phyloP scores from a whole-genome alignment of 2,329 filamentous ascomycete species.

The Hirsutella minnesotensis region DNA sequence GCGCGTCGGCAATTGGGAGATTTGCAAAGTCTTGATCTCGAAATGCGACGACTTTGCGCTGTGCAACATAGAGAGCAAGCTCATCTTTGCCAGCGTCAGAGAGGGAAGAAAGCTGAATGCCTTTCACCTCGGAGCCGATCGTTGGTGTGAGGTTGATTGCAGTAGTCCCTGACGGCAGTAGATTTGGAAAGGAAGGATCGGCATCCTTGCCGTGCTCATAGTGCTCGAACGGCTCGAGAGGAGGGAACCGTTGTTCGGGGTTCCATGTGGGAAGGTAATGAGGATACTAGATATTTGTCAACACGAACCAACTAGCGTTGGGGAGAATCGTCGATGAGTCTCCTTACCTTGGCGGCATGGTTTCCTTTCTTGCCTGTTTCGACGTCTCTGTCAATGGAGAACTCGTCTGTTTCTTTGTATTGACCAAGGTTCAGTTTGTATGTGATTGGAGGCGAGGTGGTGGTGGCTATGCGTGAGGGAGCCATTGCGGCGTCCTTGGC shows the following conservation, averaged over 20 bases:
- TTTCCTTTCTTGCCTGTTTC: constrained; percentile 16
- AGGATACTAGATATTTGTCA: constrained; percentile 37
- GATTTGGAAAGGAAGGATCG: constrained; percentile 55
- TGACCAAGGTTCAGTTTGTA: constrained; percentile 15
- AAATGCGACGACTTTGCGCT: constrained; percentile 71
- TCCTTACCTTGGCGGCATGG: constrained; percentile 15
- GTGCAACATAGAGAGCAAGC: constrained; percentile 61
- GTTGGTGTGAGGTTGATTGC: constrained; percentile 56
- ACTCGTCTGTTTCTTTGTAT: constrained; percentile 19
- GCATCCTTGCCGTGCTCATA: constrained; percentile 67
- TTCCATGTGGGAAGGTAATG: constrained; percentile 67
- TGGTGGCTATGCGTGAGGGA: constrained; percentile 7
- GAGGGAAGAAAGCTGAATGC: constrained; percentile 60
- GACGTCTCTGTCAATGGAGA: constrained; percentile 12
- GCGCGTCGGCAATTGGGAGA: constrained; percentile 56
- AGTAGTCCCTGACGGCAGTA: constrained; percentile 42
- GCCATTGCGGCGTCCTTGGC: background rate
- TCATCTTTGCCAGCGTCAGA: constrained; percentile 61
- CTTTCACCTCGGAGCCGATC: constrained; percentile 61
- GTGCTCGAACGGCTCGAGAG: constrained; percentile 58
- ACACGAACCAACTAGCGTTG: background rate
- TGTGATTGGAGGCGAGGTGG: constrained; percentile 2
- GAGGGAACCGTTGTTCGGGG: constrained; percentile 49
- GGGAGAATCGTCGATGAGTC: background rate
- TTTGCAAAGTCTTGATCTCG: constrained; percentile 62